Percentiles rank a stretch among this genome's conserved stretches.
Conservation (phyloP, 2,329 filamentous ascomycete genomes). For the Penicillium sp. region DNA sequence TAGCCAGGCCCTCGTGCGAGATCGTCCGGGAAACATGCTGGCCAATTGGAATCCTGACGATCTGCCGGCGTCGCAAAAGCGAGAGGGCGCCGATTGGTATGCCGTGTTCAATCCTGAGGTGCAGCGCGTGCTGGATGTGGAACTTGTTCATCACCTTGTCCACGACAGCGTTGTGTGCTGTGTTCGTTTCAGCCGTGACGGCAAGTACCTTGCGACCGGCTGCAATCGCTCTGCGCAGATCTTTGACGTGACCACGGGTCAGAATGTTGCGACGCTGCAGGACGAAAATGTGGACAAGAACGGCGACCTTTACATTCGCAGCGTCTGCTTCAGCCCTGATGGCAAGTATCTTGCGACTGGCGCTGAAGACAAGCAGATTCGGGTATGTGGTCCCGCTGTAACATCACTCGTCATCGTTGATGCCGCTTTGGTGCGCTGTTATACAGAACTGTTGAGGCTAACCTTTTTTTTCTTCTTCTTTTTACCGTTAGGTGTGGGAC, state of each 20-base stretch:
- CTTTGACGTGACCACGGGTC: slow-evolving; percentile 79
- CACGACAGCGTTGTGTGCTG: slow-evolving; percentile 98
- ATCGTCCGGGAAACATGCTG: slow-evolving; percentile 58
- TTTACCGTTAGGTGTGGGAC: slow-evolving; percentile 90
- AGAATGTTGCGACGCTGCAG: slow-evolving; percentile 80
- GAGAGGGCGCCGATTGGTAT: slow-evolving; percentile 85
- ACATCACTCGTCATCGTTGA: too few species aligned
- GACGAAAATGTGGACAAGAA: slow-evolving; percentile 79
- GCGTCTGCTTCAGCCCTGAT: slow-evolving; percentile 96
- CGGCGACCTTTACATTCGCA: slow-evolving; percentile 91
- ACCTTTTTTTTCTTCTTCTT: too few species aligned
- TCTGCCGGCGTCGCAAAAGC: slow-evolving; percentile 77
- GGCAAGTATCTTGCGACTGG: slow-evolving; percentile 89
- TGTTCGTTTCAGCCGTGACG: slow-evolving; percentile 90
- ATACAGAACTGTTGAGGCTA: too few species aligned
- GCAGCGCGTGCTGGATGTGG: slow-evolving; percentile 80
- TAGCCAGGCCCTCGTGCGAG: slow-evolving; percentile 38
- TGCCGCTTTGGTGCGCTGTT: too few species aligned
- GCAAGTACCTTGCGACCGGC: slow-evolving; percentile 89
- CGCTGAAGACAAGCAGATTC: slow-evolving; percentile 93
- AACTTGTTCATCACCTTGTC: slow-evolving; percentile 80
- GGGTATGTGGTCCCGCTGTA: too few species aligned
- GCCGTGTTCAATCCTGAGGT: slow-evolving; percentile 92
- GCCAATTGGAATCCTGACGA: slow-evolving; percentile 81
- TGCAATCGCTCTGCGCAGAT: slow-evolving; percentile 98